Base-by-base conservation (phyloP, 345 rosid species). In the Pistacia vera region DNA sequence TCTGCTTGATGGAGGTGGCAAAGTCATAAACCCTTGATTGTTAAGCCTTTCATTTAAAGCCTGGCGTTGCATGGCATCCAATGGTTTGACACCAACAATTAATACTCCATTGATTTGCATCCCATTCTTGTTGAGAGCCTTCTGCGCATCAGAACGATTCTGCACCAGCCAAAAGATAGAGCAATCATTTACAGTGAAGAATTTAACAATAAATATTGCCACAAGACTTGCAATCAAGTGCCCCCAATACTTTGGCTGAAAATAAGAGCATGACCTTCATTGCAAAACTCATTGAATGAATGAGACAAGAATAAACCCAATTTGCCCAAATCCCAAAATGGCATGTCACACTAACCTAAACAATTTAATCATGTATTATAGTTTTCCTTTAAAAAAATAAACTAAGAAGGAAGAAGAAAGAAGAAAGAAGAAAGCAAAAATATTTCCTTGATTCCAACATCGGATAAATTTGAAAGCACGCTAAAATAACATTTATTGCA, bases 141-240 rank as follows among this genome's bases (percentile, higher is more conserved):
- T 93, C 60, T 87, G 95, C 78, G 98, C 99, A 87, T 92, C 98
- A 56, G 92, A 85, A 2, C 90, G 92, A 71, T 85, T 91, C 99
- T 96, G 85, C 76, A 83, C 70, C 78, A 82, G 25, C 61, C 68
- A 77, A 61, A 66, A 5, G 17, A 59, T 13, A 71, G 38, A 41
- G 52, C 55, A 58, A 33, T 77, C 38, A 28, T 55, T 38, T 11
- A 66, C 51, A 73, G 70, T 56, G 55, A 12, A 12, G 13, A 14
- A 14, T 65, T 72, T 52, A 69, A 73, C 33, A 58, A 17, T 52
- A 74, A 14, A 13, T 25, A 62, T 41, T 56, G 33, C n/a, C 60
- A 77, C 11, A 22, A 66, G 25, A 44, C 20, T 51, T 16, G 46
- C 9, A 62, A 69, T 38, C 22, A 38, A 17, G 10, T 58, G 12